Base-by-base conservation (phyloP, 192 early-diverging fungal genomes). In the Gamsiella multidivaricata region DNA sequence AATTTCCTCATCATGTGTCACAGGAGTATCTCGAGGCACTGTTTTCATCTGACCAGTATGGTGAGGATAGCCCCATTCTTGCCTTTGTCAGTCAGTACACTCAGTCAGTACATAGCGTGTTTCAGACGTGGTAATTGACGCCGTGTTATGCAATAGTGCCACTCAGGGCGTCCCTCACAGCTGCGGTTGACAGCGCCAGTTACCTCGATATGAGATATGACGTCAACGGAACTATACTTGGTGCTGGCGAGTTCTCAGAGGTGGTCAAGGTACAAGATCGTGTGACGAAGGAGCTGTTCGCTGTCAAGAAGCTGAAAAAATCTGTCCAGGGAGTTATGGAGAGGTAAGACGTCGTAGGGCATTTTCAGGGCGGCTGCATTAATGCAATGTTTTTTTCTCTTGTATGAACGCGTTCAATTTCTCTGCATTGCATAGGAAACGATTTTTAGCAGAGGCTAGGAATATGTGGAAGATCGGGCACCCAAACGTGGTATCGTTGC, bases 231-330 rank as follows among this genome's bases (percentile, higher is more conserved):
- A 66, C 62, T 5, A 59, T 79, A 14, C 75, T 95, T 22, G 97
- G 94, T 32, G 82, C 88, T 5, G 97, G 97, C 18, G 84, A 91
- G 59, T 96, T 94, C 63, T 90, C 94, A 1, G 86, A 91, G 7
- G 97, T 93, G 3, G 89, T 83, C 70, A 92, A 93, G 62, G 94
- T 93, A 10, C 86, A 88, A 60, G 84, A 85, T 46, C 82, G 87
- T 25, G 74, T 59, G 9, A 87, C 86, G 53, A 90, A 88, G 15
- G 68, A 80, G 61, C 50, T 87, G 43, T 97, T 89, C 70, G 97
- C 96, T 2, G 78, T 98, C 47, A 98, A 98, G 69, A 90, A 88
- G 70, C 88, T 92, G 15, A 82, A 90, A n/a, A 76, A 79, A 25
- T 85, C 89, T 4, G 94, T 92, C 26, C 80, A 80, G 5, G 92